Base-by-base conservation (phyloP, 2,329 filamentous ascomycete species). In the Sphaerulina populicola region DNA sequence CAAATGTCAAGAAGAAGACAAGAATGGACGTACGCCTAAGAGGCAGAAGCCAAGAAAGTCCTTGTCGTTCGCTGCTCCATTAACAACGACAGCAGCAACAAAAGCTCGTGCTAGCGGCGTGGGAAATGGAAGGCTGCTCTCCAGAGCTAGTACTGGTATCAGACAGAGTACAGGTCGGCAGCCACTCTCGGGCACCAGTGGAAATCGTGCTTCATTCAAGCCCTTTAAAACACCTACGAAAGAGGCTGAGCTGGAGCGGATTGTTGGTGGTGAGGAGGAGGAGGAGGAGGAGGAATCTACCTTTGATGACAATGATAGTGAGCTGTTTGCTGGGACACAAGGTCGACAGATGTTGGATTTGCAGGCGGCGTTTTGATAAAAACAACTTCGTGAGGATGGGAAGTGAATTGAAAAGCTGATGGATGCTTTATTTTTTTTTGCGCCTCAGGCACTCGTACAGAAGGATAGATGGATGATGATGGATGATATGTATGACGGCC, bases 11-110 rank as follows among this genome's bases (percentile, higher is more conserved):
- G 53, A 52, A 35, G 53, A 62, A 15, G 59, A 53, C 6, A 60
- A 58, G 44, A 60, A 57, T 36, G 68, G 62, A 12, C 64, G 65
- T 1, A 71, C 67, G 23, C 71, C 71, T 2, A 75, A 76, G 56
- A 68, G 73, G 12, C 49, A 47, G 6, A 54, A 50, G 15, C 44
- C 56, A 12, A 27, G 51, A 11, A 52, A 51, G 33, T 54, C 56
- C 29, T 37, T 54, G 15, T 54, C 52, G 4, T 54, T 54, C 1
- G 46, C 47, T 11, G 55, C 36, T 33, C 60, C 54, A 21, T 51
- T 58, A 23, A 49, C 54, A 3, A 53, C 61, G 21, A 55, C 56
- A 2, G 56, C 56, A n/a, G n/a, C n/a, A n/a, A n/a, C n/a, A 12
- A 66, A 64, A 39, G 60, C 68, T 18, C 52, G 45, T 36, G 33